Evolutionary conservation across 768 basidiomycete species (phyloP).

Genomic region (Phylloporus sp.): DNA sequence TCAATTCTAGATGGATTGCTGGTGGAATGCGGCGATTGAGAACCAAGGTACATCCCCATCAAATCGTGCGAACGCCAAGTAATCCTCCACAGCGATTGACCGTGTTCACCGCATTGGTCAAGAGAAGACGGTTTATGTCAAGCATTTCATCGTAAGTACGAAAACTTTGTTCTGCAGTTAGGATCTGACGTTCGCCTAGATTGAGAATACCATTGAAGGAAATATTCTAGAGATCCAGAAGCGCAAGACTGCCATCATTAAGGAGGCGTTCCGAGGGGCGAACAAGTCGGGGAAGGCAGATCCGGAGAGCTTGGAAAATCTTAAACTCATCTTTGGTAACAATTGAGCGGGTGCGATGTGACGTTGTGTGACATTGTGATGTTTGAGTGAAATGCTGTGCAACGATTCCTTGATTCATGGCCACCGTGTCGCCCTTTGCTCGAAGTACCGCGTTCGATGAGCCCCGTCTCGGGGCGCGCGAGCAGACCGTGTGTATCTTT

Average conservation of each 20-base stretch:
- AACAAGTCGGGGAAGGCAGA: constrained; percentile 43
- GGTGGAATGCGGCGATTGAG: constrained; percentile 86
- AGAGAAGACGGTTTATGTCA: constrained; percentile 76
- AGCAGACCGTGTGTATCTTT: constrained; percentile 48
- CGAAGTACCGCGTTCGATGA: constrained; percentile 55
- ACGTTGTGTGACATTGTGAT: constrained; percentile 23
- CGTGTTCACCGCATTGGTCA: constrained; percentile 84
- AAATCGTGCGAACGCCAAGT: not conserved
- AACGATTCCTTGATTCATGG: constrained; percentile 25
- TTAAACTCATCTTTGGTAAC: constrained; percentile 41
- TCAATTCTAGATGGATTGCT: constrained; percentile 73
- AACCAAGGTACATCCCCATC: constrained; percentile 55
- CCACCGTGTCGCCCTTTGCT: constrained; percentile 54
- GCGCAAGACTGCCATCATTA: constrained; percentile 81
- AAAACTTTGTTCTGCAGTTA: not conserved
- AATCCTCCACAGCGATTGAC: constrained; percentile 60
- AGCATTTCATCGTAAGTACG: constrained; percentile 79
- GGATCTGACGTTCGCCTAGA: constrained; percentile 34
- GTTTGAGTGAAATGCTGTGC: constrained; percentile 14
- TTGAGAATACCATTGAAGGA: constrained; percentile 71
- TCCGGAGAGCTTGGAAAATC: constrained; percentile 72
- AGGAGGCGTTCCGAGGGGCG: constrained; percentile 71
- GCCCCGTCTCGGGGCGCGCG: constrained; percentile 42
- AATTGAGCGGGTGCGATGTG: constrained; percentile 7
- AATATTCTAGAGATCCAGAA: constrained; percentile 79